A percentile compares a stretch with the other conserved stretches of the same genome.
Evolutionary conservation across 805 yeast genomes (phyloP).

Genomic region (Pichia ethanolica): DNA sequence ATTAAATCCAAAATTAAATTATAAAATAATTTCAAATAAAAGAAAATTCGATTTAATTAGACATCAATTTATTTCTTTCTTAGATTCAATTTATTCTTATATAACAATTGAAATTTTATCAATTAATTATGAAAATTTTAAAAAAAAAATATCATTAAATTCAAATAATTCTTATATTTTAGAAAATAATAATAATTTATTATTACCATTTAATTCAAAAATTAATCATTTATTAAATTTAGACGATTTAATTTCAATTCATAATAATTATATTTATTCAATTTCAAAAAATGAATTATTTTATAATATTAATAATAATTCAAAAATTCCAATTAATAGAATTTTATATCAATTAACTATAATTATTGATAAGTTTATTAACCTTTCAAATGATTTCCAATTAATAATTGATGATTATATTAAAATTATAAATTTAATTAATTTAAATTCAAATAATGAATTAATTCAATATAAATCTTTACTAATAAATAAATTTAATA

Average conservation of each 20-base stretch:
- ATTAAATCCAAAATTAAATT: constrained; percentile 5
- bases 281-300: constrained; percentile 26
- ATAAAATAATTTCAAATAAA: constrained; percentile 6
- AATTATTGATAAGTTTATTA: constrained; percentile 32
- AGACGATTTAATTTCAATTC: constrained; percentile 39
- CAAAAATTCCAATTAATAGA: not conserved
- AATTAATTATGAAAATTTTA: constrained; percentile 24
- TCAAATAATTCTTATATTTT: constrained; percentile 3
- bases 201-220: constrained; percentile 1
- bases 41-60: constrained; percentile 31
- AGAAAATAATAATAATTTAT: not conserved
- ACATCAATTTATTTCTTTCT: constrained; percentile 34
- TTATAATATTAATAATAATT: constrained; percentile 14
- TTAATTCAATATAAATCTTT: constrained; percentile 20
- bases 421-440: constrained; percentile 3
- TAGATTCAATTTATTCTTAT: constrained; percentile 34
- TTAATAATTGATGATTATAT: constrained; percentile 5
- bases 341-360: constrained; percentile 9
- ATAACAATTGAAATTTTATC: constrained; percentile 43
- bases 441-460: constrained; percentile 12
- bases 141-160: constrained; percentile 18
- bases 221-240: constrained; percentile 31
- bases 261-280: constrained; percentile 27
- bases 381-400: constrained; percentile 27
- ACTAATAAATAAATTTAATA: constrained; percentile 24